Conservation (phyloP, 768 basidiomycete species). For the Podaxis rugospora region DNA sequence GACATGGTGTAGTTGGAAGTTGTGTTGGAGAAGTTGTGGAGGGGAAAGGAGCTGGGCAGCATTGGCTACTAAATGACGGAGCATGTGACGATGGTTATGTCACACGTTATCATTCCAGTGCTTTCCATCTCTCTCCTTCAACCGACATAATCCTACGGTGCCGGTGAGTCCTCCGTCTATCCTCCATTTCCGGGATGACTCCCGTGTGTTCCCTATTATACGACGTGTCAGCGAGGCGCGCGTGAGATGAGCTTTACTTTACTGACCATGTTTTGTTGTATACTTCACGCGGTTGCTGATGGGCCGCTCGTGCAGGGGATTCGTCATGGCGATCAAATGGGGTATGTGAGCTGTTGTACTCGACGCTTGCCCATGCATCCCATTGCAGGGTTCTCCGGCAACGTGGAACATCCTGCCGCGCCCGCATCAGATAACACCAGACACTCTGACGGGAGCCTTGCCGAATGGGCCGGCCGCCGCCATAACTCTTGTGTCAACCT, state of each 20-base stretch:
- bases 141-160: not conserved
- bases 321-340: not conserved
- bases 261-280: conserved; percentile 26
- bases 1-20: conserved; percentile 44
- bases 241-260: conserved; percentile 38
- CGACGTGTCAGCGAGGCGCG: conserved; percentile 26
- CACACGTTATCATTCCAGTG: conserved; percentile 52
- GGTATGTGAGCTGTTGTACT: not conserved
- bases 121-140: conserved; percentile 21
- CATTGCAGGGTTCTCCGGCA: conserved; percentile 6
- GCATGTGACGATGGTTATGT: conserved; percentile 21
- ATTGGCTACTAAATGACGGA: not conserved
- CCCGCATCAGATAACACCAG: too few species aligned
- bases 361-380: not conserved
- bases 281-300: not conserved
- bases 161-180: conserved; percentile 19
- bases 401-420: not conserved
- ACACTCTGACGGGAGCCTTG: not conserved
- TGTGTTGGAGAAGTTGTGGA: conserved; percentile 5
- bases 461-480: not conserved
- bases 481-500: not conserved
- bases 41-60: conserved; percentile 2
- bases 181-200: conserved; percentile 33
- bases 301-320: not conserved
- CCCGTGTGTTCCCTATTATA: conserved; percentile 61